phyloP scores from a whole-genome alignment of 1,284 basidiomycete genomes.

The Pseudozyma sp. region DNA sequence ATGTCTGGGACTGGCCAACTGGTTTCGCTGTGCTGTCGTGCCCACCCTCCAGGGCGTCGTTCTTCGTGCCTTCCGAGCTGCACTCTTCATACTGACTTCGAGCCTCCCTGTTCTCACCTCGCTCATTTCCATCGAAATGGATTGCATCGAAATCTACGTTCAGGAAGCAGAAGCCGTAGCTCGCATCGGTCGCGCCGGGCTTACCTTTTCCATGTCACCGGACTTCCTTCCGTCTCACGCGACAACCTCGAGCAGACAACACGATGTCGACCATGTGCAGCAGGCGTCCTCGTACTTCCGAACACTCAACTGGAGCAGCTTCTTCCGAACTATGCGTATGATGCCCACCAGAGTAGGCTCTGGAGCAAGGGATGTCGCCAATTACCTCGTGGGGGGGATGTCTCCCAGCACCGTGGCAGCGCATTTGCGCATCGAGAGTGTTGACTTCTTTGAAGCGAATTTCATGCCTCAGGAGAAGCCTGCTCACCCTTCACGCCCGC shows the following conservation, averaged over 20 bases:
- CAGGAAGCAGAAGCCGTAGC: slow-evolving; percentile 49
- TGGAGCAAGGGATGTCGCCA: slow-evolving; percentile 48
- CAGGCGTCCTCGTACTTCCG: slow-evolving; percentile 3
- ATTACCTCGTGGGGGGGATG: slow-evolving; percentile 53
- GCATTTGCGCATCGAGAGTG: slow-evolving; percentile 41
- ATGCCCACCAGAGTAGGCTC: slow-evolving; percentile 54
- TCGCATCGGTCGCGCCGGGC: slow-evolving; percentile 47
- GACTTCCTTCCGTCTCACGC: slow-evolving; percentile 14
- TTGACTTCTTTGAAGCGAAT: slow-evolving; percentile 55
- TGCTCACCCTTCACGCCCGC: not conserved
- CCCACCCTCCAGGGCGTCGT: slow-evolving; percentile 20
- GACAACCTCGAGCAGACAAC: not conserved
- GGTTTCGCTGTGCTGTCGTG: slow-evolving; percentile 20
- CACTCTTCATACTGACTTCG: slow-evolving; percentile 53
- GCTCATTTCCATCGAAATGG: slow-evolving; percentile 60
- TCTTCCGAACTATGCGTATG: slow-evolving; percentile 24
- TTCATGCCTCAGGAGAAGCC: slow-evolving; percentile 15
- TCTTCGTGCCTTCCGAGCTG: slow-evolving; percentile 39
- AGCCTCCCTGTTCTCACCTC: slow-evolving; percentile 54
- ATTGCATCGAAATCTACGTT: slow-evolving; percentile 50
- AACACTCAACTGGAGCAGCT: slow-evolving; percentile 21
- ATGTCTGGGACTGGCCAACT: slow-evolving; percentile 15
- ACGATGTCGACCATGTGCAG: not conserved
- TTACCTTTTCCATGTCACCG: slow-evolving; percentile 49
- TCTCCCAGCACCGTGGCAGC: slow-evolving; percentile 46